Base-by-base conservation (phyloP, 2,329 filamentous ascomycete species). In the Basipetospora chlamydospora region DNA sequence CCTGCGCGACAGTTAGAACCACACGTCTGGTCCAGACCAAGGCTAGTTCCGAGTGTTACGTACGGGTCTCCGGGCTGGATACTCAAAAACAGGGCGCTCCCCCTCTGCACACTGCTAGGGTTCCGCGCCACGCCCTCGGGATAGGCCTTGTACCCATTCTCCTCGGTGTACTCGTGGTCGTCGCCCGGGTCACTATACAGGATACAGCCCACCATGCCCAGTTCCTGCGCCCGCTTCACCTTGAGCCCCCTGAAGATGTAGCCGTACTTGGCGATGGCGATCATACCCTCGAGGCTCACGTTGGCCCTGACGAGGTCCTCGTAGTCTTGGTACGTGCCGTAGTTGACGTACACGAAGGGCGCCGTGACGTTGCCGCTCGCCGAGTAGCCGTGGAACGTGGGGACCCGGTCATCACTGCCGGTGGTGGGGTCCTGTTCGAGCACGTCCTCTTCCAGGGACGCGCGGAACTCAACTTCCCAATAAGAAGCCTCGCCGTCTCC, bases 381-480 rank as follows among this genome's bases (percentile, higher is more conserved):
- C 4, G 85, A 93, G 56, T 95, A 96, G 37, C 88, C 90, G 51
- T 96, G 88, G 61, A 96, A 96, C 0, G 80, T 88, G 1, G 88
- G 86, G 17, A 96, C 70, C 21, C 84, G 67, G 48, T 86, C 70
- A 8, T 70, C 58, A 31, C 85, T 62, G 16, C 75, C 70, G 13
- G 77, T 85, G 0, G 86, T 92, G 3, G 76, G 70, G 53, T 98
- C 90, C 36, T 93, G 78, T 0, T 84, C 68, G 5, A 96, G 61
- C 2, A 88, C 68, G 50, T 93, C 85, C 55, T 98, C 90, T 46
- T 82, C 75, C 28, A 96, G 60, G 1, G 73, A 77, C 1, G 87
- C 88, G 51, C 86, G 76, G 49, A 79, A 93, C n/a, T 70, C 66
- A 20, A 87, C 66, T 36, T 71, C 66, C 64, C 73, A 79, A 3